Percentiles rank a stretch among this genome's conserved stretches.
phyloP scores from a whole-genome alignment of 345 rosid genomes.

The Corchorus capsularis region DNA sequence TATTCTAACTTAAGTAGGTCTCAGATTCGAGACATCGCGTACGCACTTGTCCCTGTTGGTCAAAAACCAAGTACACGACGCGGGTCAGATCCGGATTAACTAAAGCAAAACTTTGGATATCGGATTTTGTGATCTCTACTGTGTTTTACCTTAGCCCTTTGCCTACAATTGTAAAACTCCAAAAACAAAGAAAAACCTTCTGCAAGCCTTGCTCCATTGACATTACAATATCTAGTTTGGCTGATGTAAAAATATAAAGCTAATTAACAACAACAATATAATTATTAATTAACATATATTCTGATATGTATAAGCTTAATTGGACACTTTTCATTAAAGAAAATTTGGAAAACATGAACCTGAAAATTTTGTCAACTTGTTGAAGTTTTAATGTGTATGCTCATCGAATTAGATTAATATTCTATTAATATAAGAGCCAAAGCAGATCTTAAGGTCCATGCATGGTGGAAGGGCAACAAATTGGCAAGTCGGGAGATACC shows the following conservation, averaged over 20 bases:
- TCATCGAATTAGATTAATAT: background rate
- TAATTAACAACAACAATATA: too few species aligned
- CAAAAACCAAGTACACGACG: too few species aligned
- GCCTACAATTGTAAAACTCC: background rate
- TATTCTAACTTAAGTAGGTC: too few species aligned
- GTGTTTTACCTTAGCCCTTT: background rate
- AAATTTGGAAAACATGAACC: too few species aligned
- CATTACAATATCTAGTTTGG: background rate
- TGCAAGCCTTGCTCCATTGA: background rate
- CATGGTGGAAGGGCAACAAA: background rate
- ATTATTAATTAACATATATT: too few species aligned
- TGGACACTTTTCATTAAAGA: too few species aligned
- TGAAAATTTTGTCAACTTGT: too few species aligned
- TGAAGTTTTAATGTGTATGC: background rate
- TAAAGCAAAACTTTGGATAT: too few species aligned
- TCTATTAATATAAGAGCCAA: background rate
- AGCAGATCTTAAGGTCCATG: slow-evolving; percentile 10
- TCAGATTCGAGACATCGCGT: too few species aligned
- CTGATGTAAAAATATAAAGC: background rate
- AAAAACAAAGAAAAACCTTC: background rate
- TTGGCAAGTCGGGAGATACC: background rate
- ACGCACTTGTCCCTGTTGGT: too few species aligned
- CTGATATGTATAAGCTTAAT: too few species aligned
- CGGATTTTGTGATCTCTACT: background rate
- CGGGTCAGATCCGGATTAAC: too few species aligned